Evolutionary conservation across 2,329 filamentous ascomycete species (phyloP), one percentile per base, ranked within the genome.

Genomic region (Rhynchosporium graminicola): DNA sequence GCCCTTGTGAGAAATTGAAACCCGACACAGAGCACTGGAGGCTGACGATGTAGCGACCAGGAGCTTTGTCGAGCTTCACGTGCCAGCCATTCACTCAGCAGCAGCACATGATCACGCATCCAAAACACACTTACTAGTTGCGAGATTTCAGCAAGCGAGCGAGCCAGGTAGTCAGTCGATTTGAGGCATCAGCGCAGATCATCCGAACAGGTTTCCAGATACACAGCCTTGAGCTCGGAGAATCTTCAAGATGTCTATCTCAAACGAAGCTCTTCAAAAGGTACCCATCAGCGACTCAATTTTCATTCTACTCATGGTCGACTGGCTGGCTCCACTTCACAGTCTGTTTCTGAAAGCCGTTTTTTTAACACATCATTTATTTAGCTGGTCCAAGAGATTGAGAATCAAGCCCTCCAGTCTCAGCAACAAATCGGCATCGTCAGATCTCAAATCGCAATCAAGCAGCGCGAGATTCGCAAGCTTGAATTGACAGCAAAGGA

Each of bases 231-330:
- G 33, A 28, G 13, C 36, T 40, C 15, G 26, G 3, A 10, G 8
- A 29, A 36, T 33, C 26, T 26, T 2, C 40, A 83, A 71, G 57
- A 97, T 98, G 94, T 91, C 94, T 60, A 95, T 98, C 71, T 89
- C 93, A 59, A 97, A 96, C 73, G 91, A 96, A 79, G 92, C 93
- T 63, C 81, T 98, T 68, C 91, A 97, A 76, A 97, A 97, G 88
- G 94, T 94, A 74, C 20, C 20, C 20, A 20, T 20, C 20, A 28
- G 10, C 13, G 38, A 29, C 38, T 48, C 67, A 42, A 8, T 38
- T 54, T 59, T 45, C 43, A 28, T 20, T 38, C 38, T 54, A 26
- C 20, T 26, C 2, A 15, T 3, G 13, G 6, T 33, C 38, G 40
- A 55, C 26, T 20, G 28, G 55, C 20, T 45, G 26, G 38, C 59